These are phyloP conservation scores for Backusella circina DNA, from an alignment of 192 early-diverging fungal genomes.

Conservation along the genomic window DNA sequence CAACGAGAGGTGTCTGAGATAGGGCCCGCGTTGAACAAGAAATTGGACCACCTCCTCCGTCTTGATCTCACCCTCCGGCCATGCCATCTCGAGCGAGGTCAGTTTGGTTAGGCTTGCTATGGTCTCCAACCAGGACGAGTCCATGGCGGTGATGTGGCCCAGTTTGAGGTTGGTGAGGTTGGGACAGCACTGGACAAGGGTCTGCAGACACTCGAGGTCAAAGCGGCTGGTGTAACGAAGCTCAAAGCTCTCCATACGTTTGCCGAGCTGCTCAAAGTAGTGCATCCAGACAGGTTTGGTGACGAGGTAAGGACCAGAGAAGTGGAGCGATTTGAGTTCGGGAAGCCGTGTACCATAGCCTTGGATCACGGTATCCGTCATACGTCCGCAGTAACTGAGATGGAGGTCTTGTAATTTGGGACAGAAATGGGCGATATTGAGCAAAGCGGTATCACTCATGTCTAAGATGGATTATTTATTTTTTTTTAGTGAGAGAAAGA, in stretches of 20 bases:
- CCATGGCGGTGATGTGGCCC: constrained; percentile 38
- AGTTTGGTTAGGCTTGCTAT: constrained; percentile 41
- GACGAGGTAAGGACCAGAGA: constrained; percentile 73
- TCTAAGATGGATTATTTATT: too few relatives aligned
- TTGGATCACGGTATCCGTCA: constrained; percentile 47
- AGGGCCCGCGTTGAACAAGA: constrained; percentile 41
- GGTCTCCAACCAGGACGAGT: constrained; percentile 42
- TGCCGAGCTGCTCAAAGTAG: constrained; percentile 55
- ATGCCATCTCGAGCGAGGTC: constrained; percentile 34
- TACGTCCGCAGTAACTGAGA: constrained; percentile 71
- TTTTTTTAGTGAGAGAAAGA: too few relatives aligned
- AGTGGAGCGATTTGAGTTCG: constrained; percentile 49
- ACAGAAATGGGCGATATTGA: constrained; percentile 60
- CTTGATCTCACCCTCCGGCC: constrained; percentile 27
- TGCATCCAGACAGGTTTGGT: constrained; percentile 51
- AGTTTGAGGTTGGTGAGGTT: constrained; percentile 49
- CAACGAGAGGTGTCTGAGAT: constrained; percentile 45
- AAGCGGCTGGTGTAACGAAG: constrained; percentile 59
- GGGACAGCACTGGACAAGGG: constrained; percentile 36
- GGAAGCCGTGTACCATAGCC: constrained; percentile 37
- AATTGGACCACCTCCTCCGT: constrained; percentile 45
- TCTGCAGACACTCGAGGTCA: constrained; percentile 43
- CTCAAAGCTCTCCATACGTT: constrained; percentile 50
- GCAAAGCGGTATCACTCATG: constrained; percentile 49
- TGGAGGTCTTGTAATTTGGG: constrained; percentile 58